Conservation (phyloP, 805 yeast species). For the Vanderwaltozyma polyspora region DNA sequence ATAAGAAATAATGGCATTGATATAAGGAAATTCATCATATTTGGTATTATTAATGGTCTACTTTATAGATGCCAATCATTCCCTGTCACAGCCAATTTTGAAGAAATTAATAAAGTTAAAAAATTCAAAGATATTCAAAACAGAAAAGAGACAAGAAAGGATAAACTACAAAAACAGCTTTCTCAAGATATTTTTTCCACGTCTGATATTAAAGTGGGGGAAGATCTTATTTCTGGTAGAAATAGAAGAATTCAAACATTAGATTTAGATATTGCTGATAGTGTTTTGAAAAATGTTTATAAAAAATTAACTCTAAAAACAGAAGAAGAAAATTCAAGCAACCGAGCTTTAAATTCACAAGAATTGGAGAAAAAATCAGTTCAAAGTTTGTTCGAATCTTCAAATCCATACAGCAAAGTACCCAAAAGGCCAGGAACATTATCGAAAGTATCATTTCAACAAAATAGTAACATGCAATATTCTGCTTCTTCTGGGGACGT, state of each 20-base stretch:
- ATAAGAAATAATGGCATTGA: slow-evolving; percentile 52
- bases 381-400: neutral
- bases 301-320: slow-evolving; percentile 15
- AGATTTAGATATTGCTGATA: slow-evolving; percentile 20
- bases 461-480: neutral
- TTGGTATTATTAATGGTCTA: slow-evolving; percentile 74
- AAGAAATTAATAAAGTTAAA: slow-evolving; percentile 7
- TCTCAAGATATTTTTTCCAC: slow-evolving; percentile 20
- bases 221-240: slow-evolving; percentile 1
- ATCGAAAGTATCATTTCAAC: slow-evolving; percentile 20
- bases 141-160: slow-evolving; percentile 3
- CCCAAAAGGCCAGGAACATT: neutral
- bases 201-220: slow-evolving; percentile 22
- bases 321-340: neutral
- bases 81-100: slow-evolving; percentile 41
- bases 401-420: too few relatives aligned
- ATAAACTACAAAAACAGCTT: slow-evolving; percentile 1
- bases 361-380: neutral
- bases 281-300: slow-evolving; percentile 19
- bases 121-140: slow-evolving; percentile 9
- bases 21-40: slow-evolving; percentile 70
- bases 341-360: neutral
- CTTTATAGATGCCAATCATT: slow-evolving; percentile 72
- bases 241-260: slow-evolving; percentile 3
- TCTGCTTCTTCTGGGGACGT: neutral